Base-by-base conservation (phyloP, 2,329 filamentous ascomycete genomes). In the Phialemonium atrogriseum region DNA sequence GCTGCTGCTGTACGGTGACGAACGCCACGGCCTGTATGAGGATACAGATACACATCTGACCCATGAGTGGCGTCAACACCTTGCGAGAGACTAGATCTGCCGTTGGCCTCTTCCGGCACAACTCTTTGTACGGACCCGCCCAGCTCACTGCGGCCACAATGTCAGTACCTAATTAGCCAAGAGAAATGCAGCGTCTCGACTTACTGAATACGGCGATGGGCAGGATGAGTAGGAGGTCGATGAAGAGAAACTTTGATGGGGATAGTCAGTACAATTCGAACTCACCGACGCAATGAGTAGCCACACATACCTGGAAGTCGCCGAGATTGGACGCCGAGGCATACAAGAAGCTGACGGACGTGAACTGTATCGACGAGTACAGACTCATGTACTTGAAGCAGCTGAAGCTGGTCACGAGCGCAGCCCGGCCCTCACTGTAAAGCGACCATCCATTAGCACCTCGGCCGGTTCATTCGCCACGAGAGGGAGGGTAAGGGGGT, bases 311-410 rank as follows among this genome's bases (percentile, higher is more conserved):
- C 58, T 96, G 91, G 52, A 98, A 96, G 55, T 98, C 91, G 30
- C 91, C 93, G 5, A 98, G 66, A 52, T 98, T 98, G 7, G 85
- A 94, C 9, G 84, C 93, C 7, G 80, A 87, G 6, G 87, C 84
- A 56, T 98, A 98, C 11, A 98, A 70, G 53, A 98, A 95, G 68
- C 84, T 94, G 50, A 98, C 93, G 1, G 85, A 86, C 7, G 86
- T 94, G 64, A 98, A 98, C 56, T 98, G 91, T 43, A 98, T 98
- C n/a, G 91, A 89, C 3, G 88, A 96, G 64, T 98, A 98, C 43
- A 98, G 62, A 47, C 84, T 93, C 93, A 98, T 98, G 60, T 94
- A 98, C 64, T 96, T 98, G 72, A 98, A 98, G 64, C 91, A 98
- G 62, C 85, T 93, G 64, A 98, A 98, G 58, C 87, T 94, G 10